Evolutionary conservation across 768 basidiomycete species (phyloP), one percentile per base, ranked within the genome.

Genomic region (Podaxis sp.): DNA sequence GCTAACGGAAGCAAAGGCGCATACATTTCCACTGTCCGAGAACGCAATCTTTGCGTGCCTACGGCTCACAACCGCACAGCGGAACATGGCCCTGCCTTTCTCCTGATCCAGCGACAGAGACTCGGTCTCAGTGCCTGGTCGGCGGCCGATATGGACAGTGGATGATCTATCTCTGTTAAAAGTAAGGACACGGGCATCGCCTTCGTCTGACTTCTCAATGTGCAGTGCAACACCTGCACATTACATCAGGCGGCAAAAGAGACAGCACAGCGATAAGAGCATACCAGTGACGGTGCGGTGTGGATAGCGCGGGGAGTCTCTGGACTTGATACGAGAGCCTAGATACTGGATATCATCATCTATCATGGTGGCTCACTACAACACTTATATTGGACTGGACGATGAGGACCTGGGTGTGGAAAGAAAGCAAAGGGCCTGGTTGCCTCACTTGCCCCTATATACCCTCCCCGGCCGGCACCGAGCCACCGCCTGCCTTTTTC

Each of bases 61-160:
- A 26, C 91, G 83, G 72, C 89, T 91, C 66, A 93, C 88, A 52
- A 93, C 91, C 33, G 89, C 87, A 69, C 91, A 92, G 54, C 85
- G 76, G 66, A 92, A 92, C 73, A 86, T 82, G 15, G 85, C 88
- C 61, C 79, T 80, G 59, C 80, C 79, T 54, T 72, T 71, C 26
- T 80, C 78, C 55, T 73, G 73, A 61, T 76, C 79, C 52, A 73
- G 69, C 53, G 74, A 70, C 73, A 77, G 73, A 65, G 75, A 71
- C 63, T 71, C 77, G 44, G 71, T 67, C 66, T 84, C 80, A 61
- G 77, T 79, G 19, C 81, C 79, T 9, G 90, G 85, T 63, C 85
- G 85, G 52, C 91, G 86, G 3, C 91, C 91, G 69, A 93, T 85
- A 64, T 83, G 79, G 15, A 92, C 78, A 52, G 82, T 80, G 48